Conservation (phyloP, 768 basidiomycete genomes). For the Auricularia auricula-judae region DNA sequence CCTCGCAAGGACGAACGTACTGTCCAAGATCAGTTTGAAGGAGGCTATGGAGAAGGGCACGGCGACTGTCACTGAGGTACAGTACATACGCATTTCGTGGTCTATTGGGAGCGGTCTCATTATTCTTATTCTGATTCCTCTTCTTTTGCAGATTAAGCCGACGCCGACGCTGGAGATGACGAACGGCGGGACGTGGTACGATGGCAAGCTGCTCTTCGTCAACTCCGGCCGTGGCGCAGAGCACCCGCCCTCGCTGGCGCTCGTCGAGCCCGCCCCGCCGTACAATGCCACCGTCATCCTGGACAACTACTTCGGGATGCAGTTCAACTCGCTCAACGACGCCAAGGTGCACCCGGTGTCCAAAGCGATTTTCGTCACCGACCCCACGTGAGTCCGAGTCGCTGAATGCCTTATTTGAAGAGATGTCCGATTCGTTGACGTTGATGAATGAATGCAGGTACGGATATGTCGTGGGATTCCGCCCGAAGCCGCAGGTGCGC, state of each 20-base stretch:
- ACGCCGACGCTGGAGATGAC: constrained; percentile 55
- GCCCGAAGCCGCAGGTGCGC: constrained; percentile 35
- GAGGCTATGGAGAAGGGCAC: constrained; percentile 39
- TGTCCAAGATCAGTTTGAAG: constrained; percentile 50
- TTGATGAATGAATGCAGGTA: constrained; percentile 28
- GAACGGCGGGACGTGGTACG: constrained; percentile 55
- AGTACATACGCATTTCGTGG: constrained; percentile 5
- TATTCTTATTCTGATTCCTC: constrained; percentile 2
- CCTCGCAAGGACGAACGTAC: constrained; percentile 26
- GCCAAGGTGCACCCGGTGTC: constrained; percentile 58
- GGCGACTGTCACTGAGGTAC: constrained; percentile 30
- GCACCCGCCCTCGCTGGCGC: constrained; percentile 48
- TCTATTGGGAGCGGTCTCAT: too few relatives aligned
- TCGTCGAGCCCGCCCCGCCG: constrained; percentile 53
- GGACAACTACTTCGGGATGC: constrained; percentile 70
- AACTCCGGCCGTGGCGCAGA: constrained; percentile 52
- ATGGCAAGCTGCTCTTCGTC: constrained; percentile 45
- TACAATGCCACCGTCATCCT: constrained; percentile 58
- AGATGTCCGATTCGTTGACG: too few relatives aligned
- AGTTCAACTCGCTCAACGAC: constrained; percentile 78
- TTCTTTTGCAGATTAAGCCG: constrained; percentile 38
- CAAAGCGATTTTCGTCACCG: constrained; percentile 66
- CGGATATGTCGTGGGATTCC: constrained; percentile 55
- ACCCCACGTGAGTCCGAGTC: constrained; percentile 38
- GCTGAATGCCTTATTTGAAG: too few relatives aligned